These are phyloP conservation scores for Sanghuangporus weigelae DNA, from an alignment of 1,284 basidiomycete genomes.

Conservation along the genomic window DNA sequence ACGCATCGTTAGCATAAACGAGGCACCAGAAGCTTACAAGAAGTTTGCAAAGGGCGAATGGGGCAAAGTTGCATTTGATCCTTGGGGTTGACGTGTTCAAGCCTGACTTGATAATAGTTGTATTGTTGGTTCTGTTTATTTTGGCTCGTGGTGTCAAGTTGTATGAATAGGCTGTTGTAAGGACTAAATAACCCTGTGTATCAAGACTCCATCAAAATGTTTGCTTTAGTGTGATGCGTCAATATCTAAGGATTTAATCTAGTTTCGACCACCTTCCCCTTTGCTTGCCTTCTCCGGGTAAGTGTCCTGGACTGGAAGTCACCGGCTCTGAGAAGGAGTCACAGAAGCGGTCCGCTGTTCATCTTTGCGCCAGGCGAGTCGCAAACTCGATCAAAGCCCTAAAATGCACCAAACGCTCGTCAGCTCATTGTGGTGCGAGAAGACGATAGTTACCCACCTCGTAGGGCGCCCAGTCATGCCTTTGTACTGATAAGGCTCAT, in stretches of 20 bases:
- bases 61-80: constrained; percentile 72
- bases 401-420: neutral
- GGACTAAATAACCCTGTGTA: no score
- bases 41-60: constrained; percentile 65
- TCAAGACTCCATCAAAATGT: no score
- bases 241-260: no score
- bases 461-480: constrained; percentile 82
- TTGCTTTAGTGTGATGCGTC: no score
- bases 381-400: constrained; percentile 33
- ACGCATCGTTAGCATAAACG: constrained; percentile 49
- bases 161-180: no score
- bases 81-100: constrained; percentile 37
- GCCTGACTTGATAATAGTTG: neutral
- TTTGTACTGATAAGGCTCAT: constrained; percentile 61
- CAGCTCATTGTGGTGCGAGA: neutral
- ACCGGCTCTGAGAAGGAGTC: neutral
- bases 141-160: no score
- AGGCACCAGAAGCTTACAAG: constrained; percentile 53
- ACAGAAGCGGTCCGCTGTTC: neutral
- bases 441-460: constrained; percentile 38
- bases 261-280: no score
- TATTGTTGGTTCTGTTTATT: no score
- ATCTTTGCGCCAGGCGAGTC: constrained; percentile 22
- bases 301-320: no score
- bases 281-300: no score